phyloP scores from a whole-genome alignment of 73 alveolate genomes.

The Effrenium voratum region DNA sequence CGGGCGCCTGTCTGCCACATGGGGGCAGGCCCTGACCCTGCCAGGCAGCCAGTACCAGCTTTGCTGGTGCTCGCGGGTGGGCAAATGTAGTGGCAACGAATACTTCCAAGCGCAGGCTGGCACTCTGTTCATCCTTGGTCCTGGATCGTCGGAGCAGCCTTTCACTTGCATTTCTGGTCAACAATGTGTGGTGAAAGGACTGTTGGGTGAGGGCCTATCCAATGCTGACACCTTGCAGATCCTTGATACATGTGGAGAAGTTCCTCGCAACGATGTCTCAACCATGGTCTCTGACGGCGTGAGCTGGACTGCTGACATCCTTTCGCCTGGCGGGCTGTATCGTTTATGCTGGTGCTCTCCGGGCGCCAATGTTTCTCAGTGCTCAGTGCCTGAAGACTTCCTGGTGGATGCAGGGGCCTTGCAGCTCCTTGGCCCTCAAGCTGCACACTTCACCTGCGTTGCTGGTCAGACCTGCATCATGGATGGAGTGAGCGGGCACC shows the following conservation, averaged over 20 bases:
- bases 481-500: background rate
- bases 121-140: background rate
- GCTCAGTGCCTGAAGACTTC: background rate
- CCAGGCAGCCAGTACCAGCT: background rate
- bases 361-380: background rate
- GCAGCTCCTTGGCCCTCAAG: background rate
- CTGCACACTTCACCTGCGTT: background rate
- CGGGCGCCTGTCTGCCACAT: background rate
- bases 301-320: background rate
- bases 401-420: background rate
- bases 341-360: constrained; percentile 16
- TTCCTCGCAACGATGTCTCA: background rate
- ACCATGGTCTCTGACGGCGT: background rate
- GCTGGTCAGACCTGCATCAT: background rate
- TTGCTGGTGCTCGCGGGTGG: background rate
- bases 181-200: background rate
- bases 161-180: constrained; percentile 7
- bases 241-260: background rate
- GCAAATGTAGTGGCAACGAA: background rate
- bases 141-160: background rate
- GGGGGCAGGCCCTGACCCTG: background rate
- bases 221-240: background rate
- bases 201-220: background rate
- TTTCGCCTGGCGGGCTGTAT: background rate
- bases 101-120: background rate